These are phyloP conservation scores for Gracilariopsis chorda DNA, from an alignment of 23 red algal genomes.

Conservation along the genomic window DNA sequence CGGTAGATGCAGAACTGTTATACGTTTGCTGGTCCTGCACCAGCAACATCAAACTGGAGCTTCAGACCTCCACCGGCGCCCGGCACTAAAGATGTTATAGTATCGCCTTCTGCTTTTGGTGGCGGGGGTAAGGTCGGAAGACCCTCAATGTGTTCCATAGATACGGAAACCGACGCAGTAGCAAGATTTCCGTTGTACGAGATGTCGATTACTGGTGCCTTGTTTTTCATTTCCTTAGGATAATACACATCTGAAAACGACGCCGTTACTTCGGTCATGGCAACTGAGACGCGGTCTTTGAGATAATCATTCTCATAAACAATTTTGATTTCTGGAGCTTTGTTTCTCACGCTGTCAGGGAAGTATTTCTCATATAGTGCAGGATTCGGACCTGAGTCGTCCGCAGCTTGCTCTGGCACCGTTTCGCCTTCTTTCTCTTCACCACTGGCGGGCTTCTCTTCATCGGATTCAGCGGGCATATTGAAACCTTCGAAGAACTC, in stretches of 20 bases:
- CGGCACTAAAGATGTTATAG: slow-evolving; percentile 35
- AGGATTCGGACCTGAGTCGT: neutral
- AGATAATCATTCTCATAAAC: slow-evolving; percentile 25
- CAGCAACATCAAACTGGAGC: slow-evolving; percentile 26
- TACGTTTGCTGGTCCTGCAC: neutral
- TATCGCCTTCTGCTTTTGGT: slow-evolving; percentile 45
- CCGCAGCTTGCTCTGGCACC: neutral
- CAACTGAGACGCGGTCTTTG: slow-evolving; percentile 25
- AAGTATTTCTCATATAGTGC: slow-evolving; percentile 63
- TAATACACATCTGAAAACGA: slow-evolving; percentile 38
- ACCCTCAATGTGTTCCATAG: slow-evolving; percentile 18
- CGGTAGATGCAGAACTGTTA: neutral
- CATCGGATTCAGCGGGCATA: neutral
- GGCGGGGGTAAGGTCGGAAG: slow-evolving; percentile 46
- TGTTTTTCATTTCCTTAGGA: slow-evolving; percentile 57
- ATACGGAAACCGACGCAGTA: slow-evolving; percentile 49
- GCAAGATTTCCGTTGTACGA: slow-evolving; percentile 46
- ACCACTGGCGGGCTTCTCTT: neutral
- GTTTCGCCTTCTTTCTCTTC: neutral
- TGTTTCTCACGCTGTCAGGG: slow-evolving; percentile 20
- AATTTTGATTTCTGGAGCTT: slow-evolving; percentile 69
- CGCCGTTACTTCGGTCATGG: slow-evolving; percentile 55
- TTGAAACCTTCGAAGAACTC: slow-evolving; percentile 50
- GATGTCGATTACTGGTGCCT: slow-evolving; percentile 73
- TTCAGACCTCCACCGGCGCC: slow-evolving; percentile 66